Evolutionary conservation across 176 grass and related monocot species (phyloP), one percentile per base, ranked within the genome.

Genomic region (Urochloa ruziziensis): DNA sequence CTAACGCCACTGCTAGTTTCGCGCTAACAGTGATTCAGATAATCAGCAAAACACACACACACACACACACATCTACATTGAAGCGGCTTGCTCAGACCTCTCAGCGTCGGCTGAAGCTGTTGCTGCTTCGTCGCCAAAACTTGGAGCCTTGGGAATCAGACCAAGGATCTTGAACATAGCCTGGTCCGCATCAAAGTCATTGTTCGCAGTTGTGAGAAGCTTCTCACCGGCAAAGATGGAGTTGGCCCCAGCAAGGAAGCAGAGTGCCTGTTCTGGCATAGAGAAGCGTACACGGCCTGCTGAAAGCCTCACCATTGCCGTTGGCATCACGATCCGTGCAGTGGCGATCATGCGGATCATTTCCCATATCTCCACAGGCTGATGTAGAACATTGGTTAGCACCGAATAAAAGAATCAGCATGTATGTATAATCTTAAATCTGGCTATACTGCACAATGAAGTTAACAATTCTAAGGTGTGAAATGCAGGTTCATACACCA

Each of bases 111-210:
- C 10, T 39, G 13, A 39, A 53, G 23, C 25, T 0, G 21, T 8
- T 1, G 15, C 59, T 37, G 86, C 89, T 36, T 84, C 80, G 92
- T 87, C 79, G 3, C 74, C 64, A 30, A 95, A 95, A 39, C 74
- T 98, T 70, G 96, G 92, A 34, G 88, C 83, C 88, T 94, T 98
- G 28, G 92, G 86, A 83, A 83, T 91, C 10, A 98, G 82, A 18
- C 96, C 93, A 17, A 98, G 91, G 81, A 98, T 94, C 80, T 89
- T 96, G 83, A 98, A 96, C 96, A 98, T 98, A 12, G 73, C 36
- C 81, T 98, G 96, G 87, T 96, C 96, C 0, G 87, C 87, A 60
- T 95, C 89, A 0, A 90, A 98, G 84, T 95, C 89, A 29, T 95
- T 92, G 82, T 95, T 95, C 4, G 83, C 82, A 0, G 89, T 98